Conservation (phyloP, 208 protist species). For the Trypanosoma scelopori region DNA sequence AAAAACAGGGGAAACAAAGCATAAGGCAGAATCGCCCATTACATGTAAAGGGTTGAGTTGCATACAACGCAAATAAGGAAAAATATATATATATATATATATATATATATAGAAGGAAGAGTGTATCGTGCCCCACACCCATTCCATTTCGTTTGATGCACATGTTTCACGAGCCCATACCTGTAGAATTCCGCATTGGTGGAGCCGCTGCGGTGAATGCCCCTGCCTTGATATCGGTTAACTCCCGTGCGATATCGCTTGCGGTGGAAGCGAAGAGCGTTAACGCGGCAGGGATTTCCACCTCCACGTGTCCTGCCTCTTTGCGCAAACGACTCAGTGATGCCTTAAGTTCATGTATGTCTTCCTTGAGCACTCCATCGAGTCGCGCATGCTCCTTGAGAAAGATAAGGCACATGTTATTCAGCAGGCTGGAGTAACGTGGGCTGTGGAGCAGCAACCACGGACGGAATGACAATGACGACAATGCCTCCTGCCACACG, state of each 20-base stretch:
- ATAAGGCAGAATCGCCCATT: too few relatives aligned
- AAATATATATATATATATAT: too few relatives aligned
- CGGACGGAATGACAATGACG: conserved; percentile 46
- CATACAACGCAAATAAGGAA: too few relatives aligned
- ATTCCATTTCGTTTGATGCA: too few relatives aligned
- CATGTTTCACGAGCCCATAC: too few relatives aligned
- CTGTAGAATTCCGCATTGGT: not conserved
- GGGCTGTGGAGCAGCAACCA: conserved; percentile 46
- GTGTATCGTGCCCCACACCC: too few relatives aligned
- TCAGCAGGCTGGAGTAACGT: conserved; percentile 45
- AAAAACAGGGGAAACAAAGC: too few relatives aligned
- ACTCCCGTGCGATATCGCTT: not conserved
- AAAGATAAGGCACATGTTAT: conserved; percentile 34
- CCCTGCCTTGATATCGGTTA: not conserved
- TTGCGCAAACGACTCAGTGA: conserved; percentile 22
- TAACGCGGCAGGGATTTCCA: not conserved
- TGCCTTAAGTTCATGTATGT: conserved; percentile 28
- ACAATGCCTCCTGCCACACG: conserved; percentile 65
- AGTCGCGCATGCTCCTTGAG: conserved; percentile 29
- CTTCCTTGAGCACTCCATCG: conserved; percentile 11
- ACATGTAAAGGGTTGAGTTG: too few relatives aligned
- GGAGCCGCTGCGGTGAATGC: not conserved
- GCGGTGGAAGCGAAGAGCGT: conserved; percentile 16
- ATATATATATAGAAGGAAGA: too few relatives aligned
- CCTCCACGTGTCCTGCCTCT: conserved; percentile 20